Conservation (phyloP, 768 basidiomycete species). For the Neoboletus brunneissimus region DNA sequence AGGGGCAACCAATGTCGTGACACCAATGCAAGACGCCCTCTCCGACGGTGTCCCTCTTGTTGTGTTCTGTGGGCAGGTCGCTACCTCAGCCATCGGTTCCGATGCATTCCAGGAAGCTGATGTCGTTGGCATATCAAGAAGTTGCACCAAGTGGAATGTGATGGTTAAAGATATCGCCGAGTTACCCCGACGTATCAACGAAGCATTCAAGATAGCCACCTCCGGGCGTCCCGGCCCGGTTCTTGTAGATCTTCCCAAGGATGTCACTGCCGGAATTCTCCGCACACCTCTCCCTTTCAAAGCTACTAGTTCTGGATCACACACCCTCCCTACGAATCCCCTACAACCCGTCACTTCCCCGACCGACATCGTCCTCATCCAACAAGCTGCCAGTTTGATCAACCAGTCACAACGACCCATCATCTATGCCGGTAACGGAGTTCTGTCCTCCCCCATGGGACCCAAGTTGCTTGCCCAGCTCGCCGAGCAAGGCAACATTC, state of each 20-base stretch:
- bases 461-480: constrained; percentile 80
- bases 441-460: constrained; percentile 78
- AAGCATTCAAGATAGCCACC: constrained; percentile 98
- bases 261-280: constrained; percentile 91
- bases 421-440: constrained; percentile 91
- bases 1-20: constrained; percentile 96
- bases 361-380: constrained; percentile 63
- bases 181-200: constrained; percentile 92
- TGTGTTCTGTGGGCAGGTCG: constrained; percentile 98
- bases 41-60: constrained; percentile 92
- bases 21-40: constrained; percentile 96
- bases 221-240: constrained; percentile 97
- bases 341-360: constrained; percentile 55
- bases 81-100: constrained; percentile 97
- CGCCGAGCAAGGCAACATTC: constrained; percentile 84
- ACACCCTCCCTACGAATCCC: constrained; percentile 75
- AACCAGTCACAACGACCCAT: constrained; percentile 88
- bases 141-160: constrained; percentile 99
- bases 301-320: constrained; percentile 80
- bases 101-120: constrained; percentile 99
- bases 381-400: constrained; percentile 85
- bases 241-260: constrained; percentile 98
- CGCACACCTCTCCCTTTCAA: constrained; percentile 81
- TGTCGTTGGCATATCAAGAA: constrained; percentile 90
- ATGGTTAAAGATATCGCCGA: constrained; percentile 98